Percentiles rank a stretch among this genome's conserved stretches.
These are phyloP conservation scores for Colletotrichum melonis DNA, from an alignment of 2,329 filamentous ascomycete genomes.

Conservation along the genomic window DNA sequence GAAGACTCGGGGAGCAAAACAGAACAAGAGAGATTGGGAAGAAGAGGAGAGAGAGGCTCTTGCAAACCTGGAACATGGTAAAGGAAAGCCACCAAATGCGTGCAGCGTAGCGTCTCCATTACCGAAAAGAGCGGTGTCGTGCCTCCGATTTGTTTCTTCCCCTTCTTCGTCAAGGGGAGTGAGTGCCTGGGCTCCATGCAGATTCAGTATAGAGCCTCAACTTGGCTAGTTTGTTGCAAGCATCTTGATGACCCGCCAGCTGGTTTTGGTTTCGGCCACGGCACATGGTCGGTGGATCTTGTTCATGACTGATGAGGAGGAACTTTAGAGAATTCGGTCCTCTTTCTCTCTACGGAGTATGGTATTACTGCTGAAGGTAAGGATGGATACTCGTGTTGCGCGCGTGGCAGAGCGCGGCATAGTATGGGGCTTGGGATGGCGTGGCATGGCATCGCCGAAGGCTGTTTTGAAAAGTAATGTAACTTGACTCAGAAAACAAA, in stretches of 20 bases:
- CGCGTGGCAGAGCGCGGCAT: constrained; percentile 16
- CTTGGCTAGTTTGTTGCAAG: constrained; percentile 9
- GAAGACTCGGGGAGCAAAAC: constrained; percentile 4
- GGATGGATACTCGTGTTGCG: neutral
- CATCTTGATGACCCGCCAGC: constrained; percentile 26
- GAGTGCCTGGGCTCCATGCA: constrained; percentile 3
- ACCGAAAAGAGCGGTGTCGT: constrained; percentile 29
- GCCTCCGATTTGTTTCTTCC: constrained; percentile 31
- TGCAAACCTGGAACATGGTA: constrained; percentile 24
- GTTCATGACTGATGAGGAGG: constrained; percentile 27
- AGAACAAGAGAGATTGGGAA: neutral
- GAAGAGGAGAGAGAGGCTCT: constrained; percentile 19
- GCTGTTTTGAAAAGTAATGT: neutral
- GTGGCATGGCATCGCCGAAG: constrained; percentile 12
- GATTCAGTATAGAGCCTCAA: constrained; percentile 17
- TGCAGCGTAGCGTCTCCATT: constrained; percentile 9
- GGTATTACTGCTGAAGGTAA: neutral
- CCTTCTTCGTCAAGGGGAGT: constrained; percentile 5
- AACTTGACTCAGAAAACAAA: constrained; percentile 31
- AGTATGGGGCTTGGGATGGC: constrained; percentile 11
- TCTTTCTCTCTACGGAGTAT: neutral
- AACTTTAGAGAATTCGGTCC: neutral
- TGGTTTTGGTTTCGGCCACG: constrained; percentile 34
- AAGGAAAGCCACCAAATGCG: constrained; percentile 6
- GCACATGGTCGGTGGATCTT: constrained; percentile 32